Percentiles rank a stretch among this genome's conserved stretches.
Conservation (phyloP, 2,329 filamentous ascomycete genomes). For the Epichloe coenophiala region DNA sequence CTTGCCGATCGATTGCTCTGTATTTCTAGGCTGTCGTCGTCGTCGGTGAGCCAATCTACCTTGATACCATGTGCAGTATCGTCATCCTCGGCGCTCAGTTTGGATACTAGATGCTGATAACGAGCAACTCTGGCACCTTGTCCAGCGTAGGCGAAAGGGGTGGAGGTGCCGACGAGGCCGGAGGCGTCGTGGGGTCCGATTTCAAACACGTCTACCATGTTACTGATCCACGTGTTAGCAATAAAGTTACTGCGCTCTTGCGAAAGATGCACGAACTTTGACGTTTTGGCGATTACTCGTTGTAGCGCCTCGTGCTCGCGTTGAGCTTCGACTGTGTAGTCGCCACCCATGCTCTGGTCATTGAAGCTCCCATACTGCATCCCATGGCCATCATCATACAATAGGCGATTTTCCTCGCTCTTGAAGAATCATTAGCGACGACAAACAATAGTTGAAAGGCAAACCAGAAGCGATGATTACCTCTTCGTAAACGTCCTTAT, state of each 20-base stretch:
- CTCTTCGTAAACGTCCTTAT: constrained; percentile 40
- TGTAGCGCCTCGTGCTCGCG: constrained; percentile 52
- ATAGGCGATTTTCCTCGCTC: constrained; percentile 43
- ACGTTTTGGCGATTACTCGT: constrained; percentile 49
- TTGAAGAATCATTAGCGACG: constrained; percentile 14
- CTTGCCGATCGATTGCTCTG: constrained; percentile 23
- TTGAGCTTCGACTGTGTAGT: constrained; percentile 49
- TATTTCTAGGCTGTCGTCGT: constrained; percentile 31
- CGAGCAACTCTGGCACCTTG: constrained; percentile 43
- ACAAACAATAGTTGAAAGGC: not conserved
- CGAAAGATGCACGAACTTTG: constrained; percentile 35
- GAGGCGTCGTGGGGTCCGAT: constrained; percentile 39
- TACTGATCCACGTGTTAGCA: constrained; percentile 27
- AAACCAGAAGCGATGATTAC: constrained; percentile 20
- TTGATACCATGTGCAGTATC: constrained; percentile 27
- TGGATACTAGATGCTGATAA: constrained; percentile 49
- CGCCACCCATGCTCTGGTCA: constrained; percentile 38
- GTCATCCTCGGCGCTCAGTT: constrained; percentile 35
- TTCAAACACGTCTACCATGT: constrained; percentile 56
- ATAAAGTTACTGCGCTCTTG: not conserved
- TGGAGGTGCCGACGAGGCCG: constrained; percentile 20
- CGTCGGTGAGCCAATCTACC: constrained; percentile 42
- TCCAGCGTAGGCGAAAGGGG: constrained; percentile 34
- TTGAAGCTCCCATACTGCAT: constrained; percentile 51
- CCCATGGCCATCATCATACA: constrained; percentile 47